Evolutionary conservation across 305 asterid genomes (phyloP).

Genomic region (Rubia tinctorum): DNA sequence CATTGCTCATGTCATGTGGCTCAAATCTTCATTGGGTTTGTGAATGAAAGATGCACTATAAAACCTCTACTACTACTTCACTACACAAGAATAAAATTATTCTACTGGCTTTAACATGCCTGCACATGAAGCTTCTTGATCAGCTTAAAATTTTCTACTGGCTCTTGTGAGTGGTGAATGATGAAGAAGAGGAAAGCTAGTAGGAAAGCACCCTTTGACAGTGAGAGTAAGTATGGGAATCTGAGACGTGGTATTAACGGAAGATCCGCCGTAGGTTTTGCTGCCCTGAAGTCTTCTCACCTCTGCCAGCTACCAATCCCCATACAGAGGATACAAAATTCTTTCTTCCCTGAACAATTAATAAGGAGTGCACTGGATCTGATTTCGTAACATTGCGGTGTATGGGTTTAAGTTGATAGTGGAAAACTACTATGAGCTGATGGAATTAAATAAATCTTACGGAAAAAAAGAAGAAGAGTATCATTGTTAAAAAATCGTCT

Average conservation of each 20-base stretch:
- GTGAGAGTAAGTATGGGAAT: slow-evolving; percentile 35
- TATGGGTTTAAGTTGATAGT: too few species aligned
- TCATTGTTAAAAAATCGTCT: too few species aligned
- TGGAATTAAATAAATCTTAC: too few species aligned
- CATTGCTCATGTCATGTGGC: slow-evolving; percentile 22
- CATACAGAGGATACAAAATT: slow-evolving; percentile 18
- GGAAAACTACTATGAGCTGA: too few species aligned
- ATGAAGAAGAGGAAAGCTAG: slow-evolving; percentile 35
- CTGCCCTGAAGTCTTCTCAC: slow-evolving; percentile 32
- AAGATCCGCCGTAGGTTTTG: slow-evolving; percentile 66
- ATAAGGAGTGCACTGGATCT: too few species aligned
- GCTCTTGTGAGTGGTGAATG: slow-evolving; percentile 6
- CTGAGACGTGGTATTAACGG: slow-evolving; percentile 76
- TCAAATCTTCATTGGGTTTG: slow-evolving; percentile 39
- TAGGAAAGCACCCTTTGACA: slow-evolving; percentile 33
- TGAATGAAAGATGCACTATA: slow-evolving; percentile 10
- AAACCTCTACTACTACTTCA: background rate
- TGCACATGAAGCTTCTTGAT: background rate
- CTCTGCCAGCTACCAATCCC: slow-evolving; percentile 78
- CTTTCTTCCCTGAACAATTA: background rate
- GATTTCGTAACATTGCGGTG: too few species aligned
- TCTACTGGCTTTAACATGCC: background rate
- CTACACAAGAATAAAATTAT: background rate
- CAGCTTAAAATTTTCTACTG: slow-evolving; percentile 10
- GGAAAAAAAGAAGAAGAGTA: too few species aligned